Percentiles rank a stretch among this genome's conserved stretches.
These are phyloP conservation scores for Pseudevernia furfuracea DNA, from an alignment of 495 filamentous ascomycete genomes.

Conservation along the genomic window DNA sequence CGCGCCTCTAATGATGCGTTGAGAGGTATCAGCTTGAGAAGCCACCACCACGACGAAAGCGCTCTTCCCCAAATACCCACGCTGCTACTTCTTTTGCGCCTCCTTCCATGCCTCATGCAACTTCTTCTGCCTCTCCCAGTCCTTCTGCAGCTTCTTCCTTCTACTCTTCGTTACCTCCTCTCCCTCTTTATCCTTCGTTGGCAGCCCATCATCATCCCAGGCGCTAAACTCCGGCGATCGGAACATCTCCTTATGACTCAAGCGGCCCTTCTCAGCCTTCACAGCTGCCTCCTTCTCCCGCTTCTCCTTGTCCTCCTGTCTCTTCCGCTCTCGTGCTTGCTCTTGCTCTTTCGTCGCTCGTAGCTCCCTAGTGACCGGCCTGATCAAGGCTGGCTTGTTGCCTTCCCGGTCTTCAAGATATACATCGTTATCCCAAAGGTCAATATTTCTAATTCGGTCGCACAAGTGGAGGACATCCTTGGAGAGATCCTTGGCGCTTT, in stretches of 20 bases:
- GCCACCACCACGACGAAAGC: background rate
- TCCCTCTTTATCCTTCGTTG: conserved; percentile 65
- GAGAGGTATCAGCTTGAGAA: background rate
- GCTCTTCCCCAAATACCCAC: background rate
- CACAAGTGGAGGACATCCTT: conserved; percentile 64
- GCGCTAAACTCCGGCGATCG: conserved; percentile 63
- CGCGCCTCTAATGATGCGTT: background rate
- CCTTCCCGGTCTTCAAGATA: conserved; percentile 81
- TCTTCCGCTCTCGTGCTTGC: conserved; percentile 50
- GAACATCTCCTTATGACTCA: conserved; percentile 63
- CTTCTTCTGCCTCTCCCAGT: conserved; percentile 90
- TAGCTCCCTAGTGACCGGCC: conserved; percentile 68
- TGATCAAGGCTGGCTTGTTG: conserved; percentile 65
- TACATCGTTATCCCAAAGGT: conserved; percentile 70
- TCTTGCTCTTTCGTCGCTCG: conserved; percentile 56
- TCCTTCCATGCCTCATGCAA: conserved; percentile 53
- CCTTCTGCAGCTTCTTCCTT: conserved; percentile 80
- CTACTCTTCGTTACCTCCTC: conserved; percentile 74
- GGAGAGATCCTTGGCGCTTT: conserved; percentile 34
- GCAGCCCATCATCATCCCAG: conserved; percentile 85
- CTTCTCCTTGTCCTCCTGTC: conserved; percentile 53
- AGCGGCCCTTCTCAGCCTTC: conserved; percentile 62
- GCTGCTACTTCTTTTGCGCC: background rate
- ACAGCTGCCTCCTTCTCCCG: conserved; percentile 49
- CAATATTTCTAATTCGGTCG: conserved; percentile 70